Base-by-base conservation (phyloP, 805 yeast genomes). In the Pichia nanzhaoensis region DNA sequence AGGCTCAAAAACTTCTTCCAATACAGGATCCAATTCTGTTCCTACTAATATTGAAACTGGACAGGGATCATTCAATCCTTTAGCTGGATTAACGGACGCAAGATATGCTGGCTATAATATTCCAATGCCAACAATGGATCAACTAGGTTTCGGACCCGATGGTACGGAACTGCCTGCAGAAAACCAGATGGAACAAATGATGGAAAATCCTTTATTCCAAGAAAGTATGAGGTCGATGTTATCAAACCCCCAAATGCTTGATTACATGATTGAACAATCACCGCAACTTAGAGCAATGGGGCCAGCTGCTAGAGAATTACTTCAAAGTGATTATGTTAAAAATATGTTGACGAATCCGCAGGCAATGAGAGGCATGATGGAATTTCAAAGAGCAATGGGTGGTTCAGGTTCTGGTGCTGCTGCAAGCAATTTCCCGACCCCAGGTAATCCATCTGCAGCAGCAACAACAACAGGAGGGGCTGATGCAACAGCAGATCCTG, bases 41-140 rank as follows among this genome's bases (percentile, higher is more conserved):
- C 96, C 97, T n/a, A 63, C 80, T 16, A 86, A 82, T 57, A 73
- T 91, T 39, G 78, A 95, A 3, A 77, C 97, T 2, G 99, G 99
- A 5, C 83, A 79, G 51, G 93, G 91, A 12, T 75, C 95, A 0
- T 86, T 83, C 64, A 88, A 93, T 64, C 95, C 96, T 32, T 72
- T 93, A 57, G 90, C 95, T 10, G 96, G 84, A 52, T 71, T 91
- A 52, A 91, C 98, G 0, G 91, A 96, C 41, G 98, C 98, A 2
- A 78, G 97, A 44, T 93, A 89, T 59, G 97, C 98, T 2, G 99
- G 99, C 1, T 81, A 79, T 55, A 67, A 70, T 40, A 76, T 89
- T 7, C 90, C 88, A 56, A 71, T 93, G 64, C 98, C 99, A 5
- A 74, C 85, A 3, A 76, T 87, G 84, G 66, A 61, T 46, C 56